phyloP scores from a whole-genome alignment of 768 basidiomycete species.

The Polyporus arcularius region DNA sequence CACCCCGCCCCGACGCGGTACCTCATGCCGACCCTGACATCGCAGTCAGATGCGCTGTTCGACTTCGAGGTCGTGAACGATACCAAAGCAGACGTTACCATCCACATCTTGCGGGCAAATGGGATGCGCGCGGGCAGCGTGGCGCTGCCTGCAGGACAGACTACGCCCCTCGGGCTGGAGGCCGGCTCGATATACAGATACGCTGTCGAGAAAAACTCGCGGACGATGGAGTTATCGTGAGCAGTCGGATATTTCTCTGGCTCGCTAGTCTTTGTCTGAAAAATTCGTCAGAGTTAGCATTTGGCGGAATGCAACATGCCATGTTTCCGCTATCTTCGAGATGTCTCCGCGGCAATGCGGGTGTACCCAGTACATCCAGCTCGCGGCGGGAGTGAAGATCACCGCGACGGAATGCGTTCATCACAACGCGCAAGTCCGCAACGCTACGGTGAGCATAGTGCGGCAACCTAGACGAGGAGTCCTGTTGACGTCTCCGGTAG shows the following conservation, averaged over 20 bases:
- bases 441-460: background rate
- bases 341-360: conserved; percentile 1
- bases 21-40: conserved; percentile 45
- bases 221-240: conserved; percentile 44
- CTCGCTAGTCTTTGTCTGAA: background rate
- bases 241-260: conserved; percentile 23
- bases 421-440: background rate
- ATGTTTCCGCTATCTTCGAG: conserved; percentile 28
- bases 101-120: conserved; percentile 40
- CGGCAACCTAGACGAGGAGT: too few relatives aligned
- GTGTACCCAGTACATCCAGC: background rate
- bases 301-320: conserved; percentile 47
- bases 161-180: conserved; percentile 47
- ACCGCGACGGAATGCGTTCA: background rate
- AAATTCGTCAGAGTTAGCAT: conserved; percentile 38
- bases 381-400: conserved; percentile 22
- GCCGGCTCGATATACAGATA: conserved; percentile 53
- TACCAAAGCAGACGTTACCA: conserved; percentile 38
- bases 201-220: conserved; percentile 36
- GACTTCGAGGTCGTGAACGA: conserved; percentile 52
- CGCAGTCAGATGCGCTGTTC: conserved; percentile 50
- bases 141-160: conserved; percentile 42
- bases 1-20: background rate
- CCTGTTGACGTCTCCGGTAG: background rate
- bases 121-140: conserved; percentile 32